These are phyloP conservation scores for Westerdykella ornata DNA, from an alignment of 2,329 filamentous ascomycete species.

Conservation along the genomic window DNA sequence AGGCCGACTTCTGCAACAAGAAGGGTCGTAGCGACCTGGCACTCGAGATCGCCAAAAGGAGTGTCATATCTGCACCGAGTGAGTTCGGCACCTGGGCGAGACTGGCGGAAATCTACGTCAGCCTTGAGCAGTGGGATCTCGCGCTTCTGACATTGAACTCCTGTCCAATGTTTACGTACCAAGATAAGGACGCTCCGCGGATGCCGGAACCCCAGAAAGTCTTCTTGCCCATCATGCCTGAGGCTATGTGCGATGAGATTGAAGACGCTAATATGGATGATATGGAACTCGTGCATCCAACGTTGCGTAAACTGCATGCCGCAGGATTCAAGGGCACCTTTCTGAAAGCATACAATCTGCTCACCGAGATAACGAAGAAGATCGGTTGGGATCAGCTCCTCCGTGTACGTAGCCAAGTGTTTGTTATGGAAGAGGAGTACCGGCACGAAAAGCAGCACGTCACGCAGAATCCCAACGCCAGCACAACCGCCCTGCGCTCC, in stretches of 20 bases:
- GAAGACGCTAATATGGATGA: conserved; percentile 79
- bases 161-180: conserved; percentile 99
- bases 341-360: conserved; percentile 83
- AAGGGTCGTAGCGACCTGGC: conserved; percentile 86
- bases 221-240: conserved; percentile 75
- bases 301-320: conserved; percentile 76
- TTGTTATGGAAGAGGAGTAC: conserved; percentile 99
- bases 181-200: conserved; percentile 91
- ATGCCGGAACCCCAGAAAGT: conserved; percentile 92
- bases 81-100: conserved; percentile 97
- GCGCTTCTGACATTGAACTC: conserved; percentile 93
- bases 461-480: conserved; percentile 52
- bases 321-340: conserved; percentile 92
- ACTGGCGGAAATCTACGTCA: conserved; percentile 86
- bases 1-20: conserved; percentile 82
- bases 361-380: conserved; percentile 92
- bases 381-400: conserved; percentile 97
- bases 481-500: conserved; percentile 69
- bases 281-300: conserved; percentile 79
- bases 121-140: conserved; percentile 93
- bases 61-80: conserved; percentile 89
- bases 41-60: conserved; percentile 85
- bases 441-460: conserved; percentile 69
- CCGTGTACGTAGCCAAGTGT: conserved; percentile 91
- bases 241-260: conserved; percentile 91